Base-by-base conservation (phyloP, 2,329 filamentous ascomycete genomes). In the Helotiales sp. region DNA sequence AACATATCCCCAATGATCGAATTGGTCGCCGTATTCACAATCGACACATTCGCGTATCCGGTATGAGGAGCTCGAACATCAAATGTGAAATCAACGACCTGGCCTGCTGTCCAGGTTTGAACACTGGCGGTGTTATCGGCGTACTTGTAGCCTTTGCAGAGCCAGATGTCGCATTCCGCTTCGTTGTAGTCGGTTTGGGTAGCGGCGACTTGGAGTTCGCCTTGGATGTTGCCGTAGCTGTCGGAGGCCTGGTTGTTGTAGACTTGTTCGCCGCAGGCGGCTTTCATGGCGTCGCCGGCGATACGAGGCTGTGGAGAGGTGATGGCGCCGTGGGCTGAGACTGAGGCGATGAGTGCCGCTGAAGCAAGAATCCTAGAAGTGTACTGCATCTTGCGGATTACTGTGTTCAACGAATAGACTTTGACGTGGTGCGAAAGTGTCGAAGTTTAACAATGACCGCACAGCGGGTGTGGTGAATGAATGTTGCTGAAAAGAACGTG, bases 11-110 rank as follows among this genome's bases (percentile, higher is more conserved):
- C 80, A 46, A 84, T 77, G 60, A 83, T 70, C 30, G 70, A 71
- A 70, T 82, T 79, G 61, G 74, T 75, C 48, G 72, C 71, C 13
- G 77, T 77, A 66, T 79, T 73, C 61, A 85, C 74, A 62, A 85
- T 77, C 48, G 76, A 79, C 47, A 85, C 77, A 69, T 84, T 84
- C 65, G 81, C 81, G 12, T 71, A 69, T 58, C 82, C 82, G 13
- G 77, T 78, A 72, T 85, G 82, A 22, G 78, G 75, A 54, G 80
- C 79, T 5, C 74, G 72, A 4, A 81, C 67, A 38, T 69, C 66
- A 54, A 77, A 73, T 7, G 69, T 72, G 59, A 81, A 74, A 58
- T 69, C 63, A 51, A 81, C 70, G 25, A 70, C 70, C 66, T 81
- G 71, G n/a, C 78, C 78, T 0, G 74, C 66, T 0, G 69, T 70